Evolutionary conservation across 1,284 basidiomycete genomes (phyloP).

Genomic region (Fistulina hepatica): DNA sequence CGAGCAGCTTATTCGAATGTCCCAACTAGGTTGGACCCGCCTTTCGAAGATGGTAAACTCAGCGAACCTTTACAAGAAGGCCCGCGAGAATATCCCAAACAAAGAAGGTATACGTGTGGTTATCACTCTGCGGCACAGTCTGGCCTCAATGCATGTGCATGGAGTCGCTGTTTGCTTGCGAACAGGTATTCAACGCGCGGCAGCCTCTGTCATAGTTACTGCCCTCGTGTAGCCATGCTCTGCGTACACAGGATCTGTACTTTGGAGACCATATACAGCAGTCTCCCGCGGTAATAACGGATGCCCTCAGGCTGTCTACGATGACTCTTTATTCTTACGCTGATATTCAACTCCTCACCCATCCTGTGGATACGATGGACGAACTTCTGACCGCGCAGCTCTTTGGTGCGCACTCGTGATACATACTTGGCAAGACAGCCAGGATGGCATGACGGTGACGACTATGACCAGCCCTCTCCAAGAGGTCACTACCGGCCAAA

Average conservation of each 20-base stretch:
- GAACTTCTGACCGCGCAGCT: slow-evolving; percentile 31
- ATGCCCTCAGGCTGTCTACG: slow-evolving; percentile 27
- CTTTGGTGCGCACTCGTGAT: slow-evolving; percentile 38
- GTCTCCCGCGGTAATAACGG: slow-evolving; percentile 20
- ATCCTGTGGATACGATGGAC: slow-evolving; percentile 35
- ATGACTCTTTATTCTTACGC: slow-evolving; percentile 35
- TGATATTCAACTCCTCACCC: slow-evolving; percentile 33
- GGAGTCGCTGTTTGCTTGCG: slow-evolving; percentile 36
- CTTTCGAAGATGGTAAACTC: too few species aligned
- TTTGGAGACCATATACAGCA: slow-evolving; percentile 27
- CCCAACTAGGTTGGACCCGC: too few species aligned
- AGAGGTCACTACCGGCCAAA: not conserved
- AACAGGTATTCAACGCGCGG: slow-evolving; percentile 37
- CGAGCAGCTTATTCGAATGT: too few species aligned
- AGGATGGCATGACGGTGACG: not conserved
- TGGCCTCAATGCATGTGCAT: slow-evolving; percentile 41
- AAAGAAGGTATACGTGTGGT: slow-evolving; percentile 34
- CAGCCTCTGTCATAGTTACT: slow-evolving; percentile 42
- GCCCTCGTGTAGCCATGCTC: slow-evolving; percentile 34
- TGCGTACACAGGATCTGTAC: slow-evolving; percentile 25
- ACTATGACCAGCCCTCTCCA: not conserved
- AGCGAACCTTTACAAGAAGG: too few species aligned
- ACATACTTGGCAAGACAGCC: slow-evolving; percentile 10
- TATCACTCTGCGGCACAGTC: slow-evolving; percentile 33
- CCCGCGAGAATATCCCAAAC: slow-evolving; percentile 38